Evolutionary conservation across 73 alveolate species (phyloP), one percentile per base, ranked within the genome.

Genomic region (Paramecium sexaurelia): DNA sequence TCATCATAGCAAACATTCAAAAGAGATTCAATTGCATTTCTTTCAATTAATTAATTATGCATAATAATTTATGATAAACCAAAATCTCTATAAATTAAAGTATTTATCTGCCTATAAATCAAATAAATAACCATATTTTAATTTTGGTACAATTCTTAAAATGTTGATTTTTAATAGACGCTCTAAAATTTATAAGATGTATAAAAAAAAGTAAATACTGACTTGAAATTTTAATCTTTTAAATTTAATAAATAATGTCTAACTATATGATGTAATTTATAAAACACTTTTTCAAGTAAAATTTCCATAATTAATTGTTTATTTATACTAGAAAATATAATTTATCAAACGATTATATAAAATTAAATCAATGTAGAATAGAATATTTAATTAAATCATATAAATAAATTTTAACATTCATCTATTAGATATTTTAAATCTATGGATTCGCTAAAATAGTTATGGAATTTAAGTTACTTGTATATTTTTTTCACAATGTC

Each of bases 41-140:
- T 26, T 61, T 61, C 83, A 61, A 61, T 61, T 61, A 61, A 61
- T 61, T 61, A 61, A 61, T 61, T 61, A 61, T 61, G 43, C 83
- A 61, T 61, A 61, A 61, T 29, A 61, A 61, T 61, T 61, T 61
- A 26, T 61, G 45, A 26, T 7, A 51, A 51, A 51, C 5, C 67
- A 51, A 51, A 51, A 17, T 22, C 32, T 51, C 67, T 51, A 51
- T n/a, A 51, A 51, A 20, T n/a, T 51, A 17, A 51, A 51, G 67
- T 51, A 51, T 51, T 51, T 17, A 17, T 51, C 67, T 51, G 67
- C 17, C 67, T 51, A 51, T 51, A 51, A 51, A 5, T 51, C 67
- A 17, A 51, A n/a, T 13, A n/a, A 51, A 35, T 35, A 35, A 35
- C 41, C 6, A 35, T 35, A 35, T 35, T 35, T 6, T n/a, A n/a